phyloP scores from a whole-genome alignment of 75 land plant genomes.

The Selaginella tamariscina region DNA sequence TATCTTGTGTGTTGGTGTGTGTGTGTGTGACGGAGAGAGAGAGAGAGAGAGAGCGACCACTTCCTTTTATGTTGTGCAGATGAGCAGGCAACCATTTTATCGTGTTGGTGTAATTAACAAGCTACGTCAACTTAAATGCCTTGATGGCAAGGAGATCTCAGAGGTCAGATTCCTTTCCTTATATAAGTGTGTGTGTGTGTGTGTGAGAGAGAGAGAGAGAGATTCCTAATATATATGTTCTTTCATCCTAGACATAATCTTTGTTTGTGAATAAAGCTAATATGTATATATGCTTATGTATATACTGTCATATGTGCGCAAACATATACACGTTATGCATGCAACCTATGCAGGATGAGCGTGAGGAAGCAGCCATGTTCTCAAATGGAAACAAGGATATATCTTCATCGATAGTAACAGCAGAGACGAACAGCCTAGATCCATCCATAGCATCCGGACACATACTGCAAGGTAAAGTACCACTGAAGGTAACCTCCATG shows the following conservation, averaged over 20 bases:
- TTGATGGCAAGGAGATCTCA: slow-evolving; percentile 22
- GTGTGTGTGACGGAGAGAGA: no score
- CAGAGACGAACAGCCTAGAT: slow-evolving; percentile 3
- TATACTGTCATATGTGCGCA: background rate
- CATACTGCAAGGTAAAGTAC: slow-evolving; percentile 25
- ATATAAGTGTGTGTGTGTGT: background rate
- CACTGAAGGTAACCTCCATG: slow-evolving; percentile 24
- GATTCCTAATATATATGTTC: no score
- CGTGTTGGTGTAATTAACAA: slow-evolving; percentile 25
- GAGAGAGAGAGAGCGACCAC: no score
- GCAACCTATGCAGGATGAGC: slow-evolving; percentile 23
- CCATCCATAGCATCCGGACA: no score
- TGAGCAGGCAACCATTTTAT: slow-evolving; percentile 26
- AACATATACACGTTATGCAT: no score
- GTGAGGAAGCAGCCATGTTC: slow-evolving; percentile 24
- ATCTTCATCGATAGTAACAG: slow-evolving; percentile 13
- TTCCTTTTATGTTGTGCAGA: slow-evolving; percentile 19
- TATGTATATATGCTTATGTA: background rate
- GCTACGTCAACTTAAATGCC: slow-evolving; percentile 19
- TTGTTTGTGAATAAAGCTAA: no score
- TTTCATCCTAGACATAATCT: no score
- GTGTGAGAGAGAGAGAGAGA: no score
- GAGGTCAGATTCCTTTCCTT: slow-evolving; percentile 16
- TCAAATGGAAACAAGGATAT: slow-evolving; percentile 20
- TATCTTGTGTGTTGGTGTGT: no score